Evolutionary conservation across 257 asterid species (phyloP).

Genomic region (Nicotiana tomentosiformis): DNA sequence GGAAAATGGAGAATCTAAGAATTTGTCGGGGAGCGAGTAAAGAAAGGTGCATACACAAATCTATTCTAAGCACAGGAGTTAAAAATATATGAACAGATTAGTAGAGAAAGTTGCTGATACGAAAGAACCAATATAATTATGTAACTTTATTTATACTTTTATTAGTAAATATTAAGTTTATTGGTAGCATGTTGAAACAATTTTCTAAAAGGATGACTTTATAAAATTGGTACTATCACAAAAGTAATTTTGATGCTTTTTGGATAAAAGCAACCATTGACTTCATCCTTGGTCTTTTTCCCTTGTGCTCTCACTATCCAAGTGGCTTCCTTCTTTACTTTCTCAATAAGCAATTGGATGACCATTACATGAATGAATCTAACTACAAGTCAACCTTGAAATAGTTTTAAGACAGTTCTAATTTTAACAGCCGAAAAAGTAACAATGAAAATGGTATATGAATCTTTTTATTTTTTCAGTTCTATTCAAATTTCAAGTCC

Average conservation of each 20-base stretch:
- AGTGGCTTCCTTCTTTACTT: neutral
- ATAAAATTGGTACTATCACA: neutral
- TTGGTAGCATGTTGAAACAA: neutral
- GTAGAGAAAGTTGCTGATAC: neutral
- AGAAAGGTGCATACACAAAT: too few species aligned
- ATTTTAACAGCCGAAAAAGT: too few species aligned
- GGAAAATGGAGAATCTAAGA: neutral
- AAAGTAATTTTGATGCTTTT: neutral
- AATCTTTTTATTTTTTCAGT: neutral
- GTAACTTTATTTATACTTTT: neutral
- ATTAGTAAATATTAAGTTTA: neutral
- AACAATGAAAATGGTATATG: neutral
- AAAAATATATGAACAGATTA: too few species aligned
- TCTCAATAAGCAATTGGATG: neutral
- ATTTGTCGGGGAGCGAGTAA: neutral
- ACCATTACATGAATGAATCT: neutral
- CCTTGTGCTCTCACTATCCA: neutral
- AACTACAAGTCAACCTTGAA: neutral
- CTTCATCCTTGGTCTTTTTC: neutral
- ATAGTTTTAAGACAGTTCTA: neutral
- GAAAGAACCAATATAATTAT: neutral
- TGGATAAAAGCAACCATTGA: neutral
- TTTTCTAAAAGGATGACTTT: neutral
- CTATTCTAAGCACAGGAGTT: too few species aligned
- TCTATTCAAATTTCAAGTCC: neutral